Base-by-base conservation (phyloP, 2,329 filamentous ascomycete species). In the Scytalidium sp. region DNA sequence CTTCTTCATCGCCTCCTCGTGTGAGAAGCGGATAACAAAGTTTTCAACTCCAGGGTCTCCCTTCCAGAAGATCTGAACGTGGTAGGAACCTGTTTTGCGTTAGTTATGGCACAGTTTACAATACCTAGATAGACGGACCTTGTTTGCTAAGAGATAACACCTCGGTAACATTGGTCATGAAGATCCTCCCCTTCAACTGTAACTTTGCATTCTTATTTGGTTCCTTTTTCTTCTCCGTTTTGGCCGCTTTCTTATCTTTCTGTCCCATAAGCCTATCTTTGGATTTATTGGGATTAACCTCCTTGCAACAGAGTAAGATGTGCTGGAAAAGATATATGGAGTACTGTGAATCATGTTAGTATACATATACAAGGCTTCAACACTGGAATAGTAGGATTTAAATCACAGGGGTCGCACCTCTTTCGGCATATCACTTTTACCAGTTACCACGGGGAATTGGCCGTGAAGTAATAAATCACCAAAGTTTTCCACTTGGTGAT, bases 101-200 rank as follows among this genome's bases (percentile, higher is more conserved):
- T 60, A 71, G 67, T 50, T 41, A 17, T 21, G 42, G 19, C 13
- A 19, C 21, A 49, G 8, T 3, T 27, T 7, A 22, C 52, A 48
- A 23, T 4, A 47, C 27, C 20, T 41, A 36, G 55, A 46, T 23
- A 19, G 80, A 65, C 32, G 11, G 81, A 95, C 92, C 91, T 70
- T 90, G 89, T 68, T 92, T 96, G 45, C 87, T 84, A 52, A 94
- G 76, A 17, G 88, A 92, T 40, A 96, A 76, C n/a, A 96, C 86
- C 67, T 97, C 90, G 36, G 92, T 97, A 48, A 99, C 93, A 64
- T 99, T 99, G 59, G 92, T 91, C 92, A 99, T 97, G 72, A 97
- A 97, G 62, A 99, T 99, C 46, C 94, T 84, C 36, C 94, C 94
- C 70, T 99, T 99, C 23, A 99, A 79, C 69, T 97, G 92, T 53